Percentiles rank a stretch among this genome's conserved stretches.
Conservation (phyloP, 305 asterid genomes). For the Ilex paraguariensis region DNA sequence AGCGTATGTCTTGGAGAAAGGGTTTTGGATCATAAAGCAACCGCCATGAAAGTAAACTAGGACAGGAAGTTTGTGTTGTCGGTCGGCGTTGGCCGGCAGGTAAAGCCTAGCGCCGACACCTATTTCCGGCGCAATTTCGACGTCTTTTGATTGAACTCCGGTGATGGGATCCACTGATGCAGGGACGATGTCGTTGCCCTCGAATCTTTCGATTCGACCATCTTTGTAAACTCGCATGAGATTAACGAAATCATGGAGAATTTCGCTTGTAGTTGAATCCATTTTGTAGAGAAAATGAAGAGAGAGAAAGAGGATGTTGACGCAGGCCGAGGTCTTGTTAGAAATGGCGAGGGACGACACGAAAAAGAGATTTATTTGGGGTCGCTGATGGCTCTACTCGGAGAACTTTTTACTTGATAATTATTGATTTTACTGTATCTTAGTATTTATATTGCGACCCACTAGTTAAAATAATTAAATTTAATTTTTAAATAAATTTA, state of each 20-base stretch:
- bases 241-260: neutral
- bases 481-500: too few relatives aligned
- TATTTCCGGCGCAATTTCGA: constrained; percentile 2
- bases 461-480: too few relatives aligned
- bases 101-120: constrained; percentile 17
- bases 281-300: too few relatives aligned
- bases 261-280: neutral
- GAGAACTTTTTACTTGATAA: too few relatives aligned
- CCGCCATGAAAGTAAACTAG: constrained; percentile 53
- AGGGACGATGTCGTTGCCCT: constrained; percentile 10
- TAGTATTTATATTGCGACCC: too few relatives aligned
- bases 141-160: constrained; percentile 22
- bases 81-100: constrained; percentile 10
- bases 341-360: too few relatives aligned
- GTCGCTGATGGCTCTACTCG: too few relatives aligned
- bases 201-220: too few relatives aligned
- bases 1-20: constrained; percentile 34
- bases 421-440: too few relatives aligned
- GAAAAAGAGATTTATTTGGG: too few relatives aligned
- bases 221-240: neutral
- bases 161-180: constrained; percentile 6
- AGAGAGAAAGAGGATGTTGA: too few relatives aligned
- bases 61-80: constrained; percentile 26
- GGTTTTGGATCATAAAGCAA: constrained; percentile 26
- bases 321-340: too few relatives aligned